phyloP scores from a whole-genome alignment of 1,139 yeast species.

The Kluyveromyces sp. region DNA sequence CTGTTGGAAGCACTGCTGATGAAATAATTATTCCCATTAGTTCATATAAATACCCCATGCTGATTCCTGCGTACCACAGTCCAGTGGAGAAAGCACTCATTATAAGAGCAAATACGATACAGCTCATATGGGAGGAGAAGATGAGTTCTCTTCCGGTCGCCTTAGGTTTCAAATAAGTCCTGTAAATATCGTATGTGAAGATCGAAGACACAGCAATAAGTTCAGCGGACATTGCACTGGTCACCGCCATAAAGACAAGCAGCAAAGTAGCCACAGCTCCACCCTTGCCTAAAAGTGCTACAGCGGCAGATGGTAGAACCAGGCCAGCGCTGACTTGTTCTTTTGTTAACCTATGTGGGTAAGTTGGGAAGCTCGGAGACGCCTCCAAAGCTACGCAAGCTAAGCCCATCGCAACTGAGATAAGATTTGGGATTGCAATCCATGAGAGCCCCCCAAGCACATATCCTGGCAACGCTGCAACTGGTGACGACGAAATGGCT shows the following conservation, averaged over 20 bases:
- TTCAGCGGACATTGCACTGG: conserved; percentile 81
- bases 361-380: conserved; percentile 67
- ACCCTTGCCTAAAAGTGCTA: conserved; percentile 74
- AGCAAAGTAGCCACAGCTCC: conserved; percentile 79
- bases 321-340: conserved; percentile 74
- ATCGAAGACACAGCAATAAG: conserved; percentile 81
- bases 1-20: conserved; percentile 76
- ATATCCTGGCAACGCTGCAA: conserved; percentile 83
- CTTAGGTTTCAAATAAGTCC: conserved; percentile 67
- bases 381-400: conserved; percentile 68
- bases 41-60: conserved; percentile 81
- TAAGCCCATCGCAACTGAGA: conserved; percentile 79
- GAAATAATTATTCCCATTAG: conserved; percentile 84
- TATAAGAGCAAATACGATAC: conserved; percentile 54
- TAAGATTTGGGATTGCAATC: conserved; percentile 82
- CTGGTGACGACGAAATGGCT: conserved; percentile 82
- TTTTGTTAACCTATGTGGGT: conserved; percentile 56
- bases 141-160: conserved; percentile 71
- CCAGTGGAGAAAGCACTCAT: conserved; percentile 84
- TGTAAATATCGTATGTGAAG: conserved; percentile 77
- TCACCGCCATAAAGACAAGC: conserved; percentile 75
- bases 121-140: conserved; percentile 57
- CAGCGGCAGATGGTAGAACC: conserved; percentile 81
- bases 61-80: conserved; percentile 69
- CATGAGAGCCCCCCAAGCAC: conserved; percentile 85